These are phyloP conservation scores for Anthracocystis panici-leucophaei DNA, from an alignment of 1,284 basidiomycete genomes.

Conservation along the genomic window DNA sequence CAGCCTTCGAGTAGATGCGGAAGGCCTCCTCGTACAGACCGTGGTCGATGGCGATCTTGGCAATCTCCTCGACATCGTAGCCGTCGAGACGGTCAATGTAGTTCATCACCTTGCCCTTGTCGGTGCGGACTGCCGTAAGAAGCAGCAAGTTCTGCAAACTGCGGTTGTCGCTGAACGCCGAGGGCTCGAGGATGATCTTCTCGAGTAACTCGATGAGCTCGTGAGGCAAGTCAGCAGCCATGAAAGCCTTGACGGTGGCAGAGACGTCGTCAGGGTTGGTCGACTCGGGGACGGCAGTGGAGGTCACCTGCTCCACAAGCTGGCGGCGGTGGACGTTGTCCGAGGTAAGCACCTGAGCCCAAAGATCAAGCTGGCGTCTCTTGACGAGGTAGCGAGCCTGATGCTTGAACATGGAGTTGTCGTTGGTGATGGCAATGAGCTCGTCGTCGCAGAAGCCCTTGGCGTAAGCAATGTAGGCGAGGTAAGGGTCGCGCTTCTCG, in stretches of 20 bases:
- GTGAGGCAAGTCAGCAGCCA: constrained; percentile 94
- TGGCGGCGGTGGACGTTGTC: constrained; percentile 93
- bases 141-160: constrained; percentile 81
- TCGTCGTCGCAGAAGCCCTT: constrained; percentile 99
- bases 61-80: constrained; percentile 94
- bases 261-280: constrained; percentile 99
- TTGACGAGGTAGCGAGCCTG: constrained; percentile 98
- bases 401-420: constrained; percentile 99
- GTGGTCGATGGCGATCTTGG: constrained; percentile 96
- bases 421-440: constrained; percentile 95
- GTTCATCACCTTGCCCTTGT: constrained; percentile 97
- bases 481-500: constrained; percentile 96
- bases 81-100: constrained; percentile 98
- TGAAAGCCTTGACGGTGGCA: constrained; percentile 97
- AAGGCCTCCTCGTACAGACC: constrained; percentile 96
- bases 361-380: constrained; percentile 93
- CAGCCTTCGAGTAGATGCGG: constrained; percentile 68
- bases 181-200: constrained; percentile 97
- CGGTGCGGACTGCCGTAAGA: constrained; percentile 94
- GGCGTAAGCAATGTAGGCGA: constrained; percentile 99
- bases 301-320: constrained; percentile 87
- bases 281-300: constrained; percentile 92
- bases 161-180: constrained; percentile 94
- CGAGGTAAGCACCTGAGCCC: constrained; percentile 90
- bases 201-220: constrained; percentile 97